These are phyloP conservation scores for Saitoella complicata DNA, from an alignment of 805 yeast genomes.

Conservation along the genomic window DNA sequence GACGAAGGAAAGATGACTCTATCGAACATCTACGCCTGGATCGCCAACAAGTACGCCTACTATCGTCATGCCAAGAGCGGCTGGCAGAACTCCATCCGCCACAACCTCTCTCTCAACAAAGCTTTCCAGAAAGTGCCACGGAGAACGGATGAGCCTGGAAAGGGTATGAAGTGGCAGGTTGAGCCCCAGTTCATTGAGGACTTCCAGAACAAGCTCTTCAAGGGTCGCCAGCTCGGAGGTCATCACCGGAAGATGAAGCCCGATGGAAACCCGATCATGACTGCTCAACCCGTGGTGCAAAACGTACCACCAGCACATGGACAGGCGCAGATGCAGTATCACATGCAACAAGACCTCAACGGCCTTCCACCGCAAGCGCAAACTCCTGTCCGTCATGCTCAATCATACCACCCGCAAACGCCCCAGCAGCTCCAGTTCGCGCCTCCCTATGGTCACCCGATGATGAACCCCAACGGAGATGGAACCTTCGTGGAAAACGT, in stretches of 20 bases:
- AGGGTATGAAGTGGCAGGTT: constrained; percentile 98
- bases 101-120: constrained; percentile 81
- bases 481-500: too few species aligned
- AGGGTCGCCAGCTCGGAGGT: constrained; percentile 14
- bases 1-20: constrained; percentile 76
- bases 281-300: constrained; percentile 5
- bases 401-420: too few species aligned
- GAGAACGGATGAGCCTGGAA: constrained; percentile 90
- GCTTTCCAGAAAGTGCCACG: constrained; percentile 97
- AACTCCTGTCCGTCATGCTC: neutral
- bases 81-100: constrained; percentile 97
- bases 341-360: constrained; percentile 7
- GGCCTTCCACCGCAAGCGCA: neutral
- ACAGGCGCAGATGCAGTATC: constrained; percentile 3
- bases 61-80: constrained; percentile 86
- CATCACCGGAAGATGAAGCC: constrained; percentile 4
- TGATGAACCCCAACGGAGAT: too few species aligned
- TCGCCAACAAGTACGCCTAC: constrained; percentile 72
- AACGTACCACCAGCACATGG: constrained; percentile 1
- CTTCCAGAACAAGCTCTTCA: constrained; percentile 65
- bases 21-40: constrained; percentile 87
- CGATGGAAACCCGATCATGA: too few species aligned
- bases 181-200: constrained; percentile 72
- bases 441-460: too few species aligned
- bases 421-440: too few species aligned